A percentile compares a stretch with the other conserved stretches of the same genome.
Conservation (phyloP, 345 rosid genomes). For the Mallotus nudiflorus region DNA sequence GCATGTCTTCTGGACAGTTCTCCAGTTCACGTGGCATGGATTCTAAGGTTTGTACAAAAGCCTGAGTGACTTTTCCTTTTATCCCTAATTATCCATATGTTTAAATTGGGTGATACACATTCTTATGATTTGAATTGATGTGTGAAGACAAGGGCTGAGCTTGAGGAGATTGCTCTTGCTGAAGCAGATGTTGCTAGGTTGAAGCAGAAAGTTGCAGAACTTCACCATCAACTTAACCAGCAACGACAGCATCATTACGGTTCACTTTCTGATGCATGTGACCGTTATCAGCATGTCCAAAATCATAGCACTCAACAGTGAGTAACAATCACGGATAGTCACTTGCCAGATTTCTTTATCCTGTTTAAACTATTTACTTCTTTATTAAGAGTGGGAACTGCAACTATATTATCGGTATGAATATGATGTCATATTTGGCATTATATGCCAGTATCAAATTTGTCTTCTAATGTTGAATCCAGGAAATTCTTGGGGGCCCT, state of each 20-base stretch:
- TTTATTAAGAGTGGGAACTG: background rate
- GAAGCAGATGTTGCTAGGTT: slow-evolving; percentile 99
- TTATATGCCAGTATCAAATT: background rate
- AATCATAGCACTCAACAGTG: slow-evolving; percentile 81
- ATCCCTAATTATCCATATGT: background rate
- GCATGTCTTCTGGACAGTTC: slow-evolving; percentile 94
- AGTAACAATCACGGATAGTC: slow-evolving; percentile 35
- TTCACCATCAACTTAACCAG: slow-evolving; percentile 97
- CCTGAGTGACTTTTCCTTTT: slow-evolving; percentile 13
- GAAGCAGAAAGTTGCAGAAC: slow-evolving; percentile 98
- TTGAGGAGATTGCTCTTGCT: slow-evolving; percentile 99
- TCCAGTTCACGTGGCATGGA: slow-evolving; percentile 87
- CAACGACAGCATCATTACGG: slow-evolving; percentile 85
- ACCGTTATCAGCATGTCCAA: slow-evolving; percentile 70
- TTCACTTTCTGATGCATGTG: slow-evolving; percentile 76
- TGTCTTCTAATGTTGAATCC: too few species aligned
- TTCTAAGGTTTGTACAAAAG: slow-evolving; percentile 67
- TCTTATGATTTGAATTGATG: slow-evolving; percentile 38
- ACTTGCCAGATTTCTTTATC: slow-evolving; percentile 10
- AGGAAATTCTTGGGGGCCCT: background rate
- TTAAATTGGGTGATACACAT: slow-evolving; percentile 12
- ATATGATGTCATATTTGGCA: background rate
- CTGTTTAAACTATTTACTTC: background rate
- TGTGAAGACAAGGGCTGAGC: slow-evolving; percentile 97
- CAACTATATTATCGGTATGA: background rate